These are phyloP conservation scores for Crithidia mellificae DNA, from an alignment of 208 protist genomes.

Conservation along the genomic window DNA sequence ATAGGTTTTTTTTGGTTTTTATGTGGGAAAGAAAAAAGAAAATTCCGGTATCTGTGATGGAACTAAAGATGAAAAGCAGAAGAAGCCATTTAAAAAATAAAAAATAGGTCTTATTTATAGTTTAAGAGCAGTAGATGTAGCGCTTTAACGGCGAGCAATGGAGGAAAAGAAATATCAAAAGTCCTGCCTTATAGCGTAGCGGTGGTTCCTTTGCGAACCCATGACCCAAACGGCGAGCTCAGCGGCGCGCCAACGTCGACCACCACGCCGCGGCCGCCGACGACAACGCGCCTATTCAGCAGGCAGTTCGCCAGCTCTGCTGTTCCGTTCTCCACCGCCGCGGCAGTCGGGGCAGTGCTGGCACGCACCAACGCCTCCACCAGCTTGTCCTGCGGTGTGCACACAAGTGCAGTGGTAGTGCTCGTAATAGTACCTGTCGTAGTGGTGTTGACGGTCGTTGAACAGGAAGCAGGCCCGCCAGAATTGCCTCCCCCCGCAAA, in stretches of 20 bases:
- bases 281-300: slow-evolving; percentile 25
- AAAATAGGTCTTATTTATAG: not conserved
- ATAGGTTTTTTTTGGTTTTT: too few relatives aligned
- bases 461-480: too few relatives aligned
- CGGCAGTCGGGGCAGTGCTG: slow-evolving; percentile 7
- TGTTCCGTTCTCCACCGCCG: slow-evolving; percentile 9
- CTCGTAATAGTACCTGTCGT: not conserved
- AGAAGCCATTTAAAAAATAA: too few relatives aligned
- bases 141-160: not conserved
- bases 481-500: too few relatives aligned
- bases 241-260: slow-evolving; percentile 26
- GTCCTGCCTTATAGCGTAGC: not conserved
- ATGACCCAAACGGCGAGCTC: slow-evolving; percentile 12
- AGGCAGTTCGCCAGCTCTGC: slow-evolving; percentile 33
- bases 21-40: too few relatives aligned
- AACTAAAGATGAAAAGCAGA: too few relatives aligned
- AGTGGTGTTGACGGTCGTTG: not conserved
- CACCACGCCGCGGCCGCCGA: slow-evolving; percentile 25
- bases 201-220: slow-evolving; percentile 23
- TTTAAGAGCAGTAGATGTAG: not conserved
- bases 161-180: too few relatives aligned
- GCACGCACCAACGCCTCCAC: slow-evolving; percentile 29
- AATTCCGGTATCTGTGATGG: too few relatives aligned
- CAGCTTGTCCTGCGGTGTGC: slow-evolving; percentile 24
- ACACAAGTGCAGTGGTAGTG: slow-evolving; percentile 14